Conservation (phyloP, 208 protist species). For the Lotmaria passim region DNA sequence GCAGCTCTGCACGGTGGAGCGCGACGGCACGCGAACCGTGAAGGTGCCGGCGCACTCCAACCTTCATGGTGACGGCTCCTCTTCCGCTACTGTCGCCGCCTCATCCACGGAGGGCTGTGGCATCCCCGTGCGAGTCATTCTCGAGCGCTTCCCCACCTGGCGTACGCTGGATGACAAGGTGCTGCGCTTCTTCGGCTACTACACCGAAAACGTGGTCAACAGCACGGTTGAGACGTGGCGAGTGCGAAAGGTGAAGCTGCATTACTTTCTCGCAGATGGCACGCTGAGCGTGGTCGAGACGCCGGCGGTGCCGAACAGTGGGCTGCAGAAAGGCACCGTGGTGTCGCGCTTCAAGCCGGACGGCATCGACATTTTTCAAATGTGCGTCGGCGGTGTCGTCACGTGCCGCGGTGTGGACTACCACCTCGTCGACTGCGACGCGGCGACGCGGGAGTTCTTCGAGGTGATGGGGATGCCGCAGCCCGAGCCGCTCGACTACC, state of each 20-base stretch:
- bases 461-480: conserved; percentile 80
- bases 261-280: conserved; percentile 95
- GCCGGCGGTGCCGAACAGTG: conserved; percentile 91
- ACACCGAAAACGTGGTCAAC: conserved; percentile 94
- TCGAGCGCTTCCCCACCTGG: conserved; percentile 84
- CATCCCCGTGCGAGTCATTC: conserved; percentile 68
- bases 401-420: conserved; percentile 89
- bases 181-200: conserved; percentile 96
- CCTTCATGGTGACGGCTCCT: not conserved
- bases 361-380: conserved; percentile 67
- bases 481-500: conserved; percentile 72
- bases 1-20: conserved; percentile 59
- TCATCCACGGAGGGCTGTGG: conserved; percentile 50
- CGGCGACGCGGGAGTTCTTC: conserved; percentile 93
- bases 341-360: conserved; percentile 87
- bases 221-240: conserved; percentile 85
- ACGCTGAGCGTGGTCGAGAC: conserved; percentile 94
- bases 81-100: conserved; percentile 1
- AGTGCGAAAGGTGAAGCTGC: conserved; percentile 92
- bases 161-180: conserved; percentile 94
- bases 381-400: conserved; percentile 88
- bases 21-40: conserved; percentile 61
- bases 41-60: conserved; percentile 19
- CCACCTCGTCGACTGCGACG: conserved; percentile 94
- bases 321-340: conserved; percentile 90